Base-by-base conservation (phyloP, 2,329 filamentous ascomycete genomes). In the Epichloe coenophiala region DNA sequence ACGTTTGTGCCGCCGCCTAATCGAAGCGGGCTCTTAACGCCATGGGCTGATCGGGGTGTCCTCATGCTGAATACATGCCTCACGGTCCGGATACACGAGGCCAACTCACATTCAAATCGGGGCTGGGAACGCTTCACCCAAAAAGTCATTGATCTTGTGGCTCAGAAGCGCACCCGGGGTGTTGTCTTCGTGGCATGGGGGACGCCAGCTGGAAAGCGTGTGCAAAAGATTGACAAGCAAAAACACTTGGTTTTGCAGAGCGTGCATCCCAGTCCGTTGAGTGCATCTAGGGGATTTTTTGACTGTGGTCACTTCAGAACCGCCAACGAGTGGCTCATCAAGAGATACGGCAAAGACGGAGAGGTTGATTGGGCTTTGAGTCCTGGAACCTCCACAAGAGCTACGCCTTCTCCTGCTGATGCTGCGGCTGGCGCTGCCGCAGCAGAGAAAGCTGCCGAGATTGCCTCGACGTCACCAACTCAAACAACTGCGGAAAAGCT, bases 141-240 rank as follows among this genome's bases (percentile, higher is more conserved):
- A 63, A 86, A 82, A 56, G 84, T 93, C 41, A 94, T 98, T 55
- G 89, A 97, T 57, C 77, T 86, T 0, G 87, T 97, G 2, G 86
- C 86, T 1, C 80, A 83, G 62, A 82, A 85, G 58, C 78, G 89
- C 43, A 82, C 78, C 0, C 74, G 76, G 31, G 93, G 93, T 1
- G 91, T 98, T 1, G 93, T 96, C 4, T 98, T 96, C 63, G 71
- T 98, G 66, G 91, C 91, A 1, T 98, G 93, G 93, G 93, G 93
- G 15, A 81, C 74, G 5, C 87, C 88, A 1, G 93, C 93, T 0
- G 85, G 83, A 51, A 86, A 88, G 70, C 74, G 90, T 51, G 87
- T 94, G 21, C 70, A 76, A 41, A 41, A 81, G 58, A 75, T 97
- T 48, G 84, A 93, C 61, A 72, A 68, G 47, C 74, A 78, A 56